Percentiles rank a stretch among this genome's conserved stretches.
Evolutionary conservation across 2,329 filamentous ascomycete genomes (phyloP).

Genomic region (Pseudogymnoascus sp.): DNA sequence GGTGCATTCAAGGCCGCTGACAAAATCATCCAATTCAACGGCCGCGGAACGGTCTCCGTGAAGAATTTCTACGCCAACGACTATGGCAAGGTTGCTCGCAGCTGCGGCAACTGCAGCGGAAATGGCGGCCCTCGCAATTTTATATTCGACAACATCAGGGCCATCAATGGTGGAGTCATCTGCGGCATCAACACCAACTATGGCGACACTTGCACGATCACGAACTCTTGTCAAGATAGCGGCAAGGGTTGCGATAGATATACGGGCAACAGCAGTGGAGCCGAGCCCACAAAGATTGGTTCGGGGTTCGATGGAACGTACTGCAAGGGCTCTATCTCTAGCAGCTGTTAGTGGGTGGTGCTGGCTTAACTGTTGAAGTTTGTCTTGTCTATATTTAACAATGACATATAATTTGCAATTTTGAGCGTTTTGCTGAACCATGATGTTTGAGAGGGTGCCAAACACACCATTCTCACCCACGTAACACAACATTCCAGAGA

Average conservation of each 20-base stretch:
- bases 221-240: slow-evolving; percentile 28
- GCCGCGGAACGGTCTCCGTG: slow-evolving; percentile 29
- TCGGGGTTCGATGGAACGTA: slow-evolving; percentile 30
- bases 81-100: slow-evolving; percentile 41
- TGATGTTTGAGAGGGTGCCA: neutral
- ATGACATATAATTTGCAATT: neutral
- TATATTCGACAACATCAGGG: slow-evolving; percentile 35
- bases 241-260: slow-evolving; percentile 27
- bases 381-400: neutral
- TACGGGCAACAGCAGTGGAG: slow-evolving; percentile 30
- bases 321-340: slow-evolving; percentile 22
- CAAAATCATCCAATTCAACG: slow-evolving; percentile 37
- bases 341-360: neutral
- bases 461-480: neutral
- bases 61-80: slow-evolving; percentile 33
- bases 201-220: slow-evolving; percentile 37
- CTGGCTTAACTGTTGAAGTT: neutral
- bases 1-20: slow-evolving; percentile 35
- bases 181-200: slow-evolving; percentile 45
- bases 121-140: slow-evolving; percentile 34
- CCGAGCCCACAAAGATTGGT: slow-evolving; percentile 32
- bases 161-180: slow-evolving; percentile 33
- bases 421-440: neutral
- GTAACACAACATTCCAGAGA: neutral
- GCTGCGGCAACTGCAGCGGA: slow-evolving; percentile 40